These are phyloP conservation scores for Obba rivulosa DNA, from an alignment of 768 basidiomycete genomes.

Conservation along the genomic window DNA sequence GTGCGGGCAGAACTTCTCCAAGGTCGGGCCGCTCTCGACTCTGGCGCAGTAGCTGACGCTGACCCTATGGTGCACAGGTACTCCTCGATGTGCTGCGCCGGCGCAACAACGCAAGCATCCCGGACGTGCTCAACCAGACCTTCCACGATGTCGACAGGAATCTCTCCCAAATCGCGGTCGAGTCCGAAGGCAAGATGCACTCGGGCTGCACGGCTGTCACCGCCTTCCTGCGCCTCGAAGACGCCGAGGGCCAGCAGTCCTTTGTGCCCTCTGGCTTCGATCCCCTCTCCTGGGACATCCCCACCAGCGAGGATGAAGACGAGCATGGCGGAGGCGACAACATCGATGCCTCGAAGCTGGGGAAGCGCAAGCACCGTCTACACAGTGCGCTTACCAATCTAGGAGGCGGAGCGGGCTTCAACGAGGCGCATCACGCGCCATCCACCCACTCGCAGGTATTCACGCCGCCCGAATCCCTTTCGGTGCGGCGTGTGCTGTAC, in stretches of 20 bases:
- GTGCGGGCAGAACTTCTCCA: constrained; percentile 96
- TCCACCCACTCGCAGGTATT: constrained; percentile 6
- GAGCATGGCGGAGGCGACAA: constrained; percentile 39
- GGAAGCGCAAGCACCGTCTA: constrained; percentile 45
- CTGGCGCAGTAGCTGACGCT: background rate
- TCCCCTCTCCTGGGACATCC: constrained; percentile 9
- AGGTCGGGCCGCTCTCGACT: constrained; percentile 42
- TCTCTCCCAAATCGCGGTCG: constrained; percentile 79
- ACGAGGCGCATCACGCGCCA: constrained; percentile 10
- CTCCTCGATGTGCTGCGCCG: constrained; percentile 66
- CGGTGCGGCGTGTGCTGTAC: constrained; percentile 75
- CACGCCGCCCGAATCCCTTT: constrained; percentile 7
- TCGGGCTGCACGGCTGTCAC: constrained; percentile 97
- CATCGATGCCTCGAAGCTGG: constrained; percentile 36
- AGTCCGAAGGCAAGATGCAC: constrained; percentile 88
- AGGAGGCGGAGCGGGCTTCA: constrained; percentile 24
- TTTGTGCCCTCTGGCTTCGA: constrained; percentile 39
- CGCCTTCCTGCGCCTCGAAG: constrained; percentile 91
- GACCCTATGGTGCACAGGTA: constrained; percentile 18
- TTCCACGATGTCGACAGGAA: constrained; percentile 89
- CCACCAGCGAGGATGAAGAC: constrained; percentile 24
- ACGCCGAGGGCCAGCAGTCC: constrained; percentile 64
- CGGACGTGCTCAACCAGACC: constrained; percentile 87
- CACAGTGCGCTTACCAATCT: constrained; percentile 52
- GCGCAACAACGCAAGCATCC: constrained; percentile 56